Evolutionary conservation across 352 stramenopile species (phyloP), one percentile per base, ranked within the genome.

Genomic region (Globisporangium takayamanum): DNA sequence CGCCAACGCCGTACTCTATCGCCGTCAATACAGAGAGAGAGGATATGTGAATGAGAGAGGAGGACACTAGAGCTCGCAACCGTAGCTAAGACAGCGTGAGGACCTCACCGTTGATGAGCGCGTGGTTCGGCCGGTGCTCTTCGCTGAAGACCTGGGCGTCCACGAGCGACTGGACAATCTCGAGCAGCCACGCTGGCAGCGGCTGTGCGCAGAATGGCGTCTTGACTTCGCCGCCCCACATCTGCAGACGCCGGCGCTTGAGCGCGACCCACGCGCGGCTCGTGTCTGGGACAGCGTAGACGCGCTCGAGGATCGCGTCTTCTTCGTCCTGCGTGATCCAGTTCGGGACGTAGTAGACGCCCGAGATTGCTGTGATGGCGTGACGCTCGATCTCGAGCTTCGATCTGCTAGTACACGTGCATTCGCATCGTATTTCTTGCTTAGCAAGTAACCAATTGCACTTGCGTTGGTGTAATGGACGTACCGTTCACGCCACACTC

Each of bases 221-320:
- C 42, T 75, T 85, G 36, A 91, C 81, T 53, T 85, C 64, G 48
- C 81, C 81, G 54, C 81, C 78, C 68, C 73, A 85, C 68, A 87
- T 84, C 55, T 91, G 81, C 61, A 91, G 68, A 1, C 79, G 71
- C 0, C 81, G 81, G 55, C 70, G 70, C 54, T 82, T 86, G 39
- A 91, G 70, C n/a, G 68, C 63, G 6, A 91, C 78, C 81, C 78
- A 91, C 26, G 51, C 57, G 39, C 60, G 55, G 55, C 20, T 57
- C 64, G 50, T 73, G 36, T 69, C 54, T 0, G 70, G 69, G 8
- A 77, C 68, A 10, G 69, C 67, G 53, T 88, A 79, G 10, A 92
- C 76, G 16, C 74, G 72, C 22, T 76, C 68, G 22, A 88, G 61
- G 12, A 92, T 80, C 33, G 72, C 74, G 3, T 57, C 48, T 49